These are phyloP conservation scores for Erysimum pusillum DNA, from an alignment of 441 rosid species.

Conservation along the genomic window DNA sequence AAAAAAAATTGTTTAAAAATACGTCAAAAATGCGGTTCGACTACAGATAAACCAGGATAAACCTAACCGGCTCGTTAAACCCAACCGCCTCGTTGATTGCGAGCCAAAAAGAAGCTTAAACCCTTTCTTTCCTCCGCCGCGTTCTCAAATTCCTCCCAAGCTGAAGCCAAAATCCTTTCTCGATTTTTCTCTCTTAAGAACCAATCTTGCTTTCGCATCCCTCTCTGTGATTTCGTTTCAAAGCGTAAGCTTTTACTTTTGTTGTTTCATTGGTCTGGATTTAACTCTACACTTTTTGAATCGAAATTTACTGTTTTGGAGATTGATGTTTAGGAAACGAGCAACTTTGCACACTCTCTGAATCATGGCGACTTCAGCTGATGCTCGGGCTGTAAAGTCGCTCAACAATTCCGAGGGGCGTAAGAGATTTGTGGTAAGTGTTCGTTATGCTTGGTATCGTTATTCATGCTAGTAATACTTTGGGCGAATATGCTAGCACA, in stretches of 20 bases:
- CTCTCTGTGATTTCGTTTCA: neutral
- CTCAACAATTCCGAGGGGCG: constrained; percentile 82
- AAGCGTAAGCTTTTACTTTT: constrained; percentile 22
- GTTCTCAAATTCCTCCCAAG: constrained; percentile 1
- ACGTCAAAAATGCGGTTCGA: neutral
- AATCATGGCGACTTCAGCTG: constrained; percentile 69
- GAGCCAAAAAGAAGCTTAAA: constrained; percentile 31
- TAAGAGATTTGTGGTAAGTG: constrained; percentile 76
- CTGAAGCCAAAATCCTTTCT: neutral
- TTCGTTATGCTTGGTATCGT: neutral
- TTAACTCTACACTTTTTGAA: constrained; percentile 7
- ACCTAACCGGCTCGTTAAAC: constrained; percentile 38
- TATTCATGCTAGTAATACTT: no score
- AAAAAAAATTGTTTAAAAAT: no score
- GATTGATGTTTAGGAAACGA: constrained; percentile 36
- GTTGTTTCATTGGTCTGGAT: neutral
- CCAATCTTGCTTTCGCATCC: constrained; percentile 13
- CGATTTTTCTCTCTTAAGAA: neutral
- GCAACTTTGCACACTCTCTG: constrained; percentile 7
- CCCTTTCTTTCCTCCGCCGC: constrained; percentile 45
- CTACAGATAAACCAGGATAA: constrained; percentile 4
- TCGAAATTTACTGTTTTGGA: neutral
- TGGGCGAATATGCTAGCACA: neutral
- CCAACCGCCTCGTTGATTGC: constrained; percentile 23
- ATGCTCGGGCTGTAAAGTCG: constrained; percentile 88